These are phyloP conservation scores for Lentinula raphanica DNA, from an alignment of 768 basidiomycete species.

Conservation along the genomic window DNA sequence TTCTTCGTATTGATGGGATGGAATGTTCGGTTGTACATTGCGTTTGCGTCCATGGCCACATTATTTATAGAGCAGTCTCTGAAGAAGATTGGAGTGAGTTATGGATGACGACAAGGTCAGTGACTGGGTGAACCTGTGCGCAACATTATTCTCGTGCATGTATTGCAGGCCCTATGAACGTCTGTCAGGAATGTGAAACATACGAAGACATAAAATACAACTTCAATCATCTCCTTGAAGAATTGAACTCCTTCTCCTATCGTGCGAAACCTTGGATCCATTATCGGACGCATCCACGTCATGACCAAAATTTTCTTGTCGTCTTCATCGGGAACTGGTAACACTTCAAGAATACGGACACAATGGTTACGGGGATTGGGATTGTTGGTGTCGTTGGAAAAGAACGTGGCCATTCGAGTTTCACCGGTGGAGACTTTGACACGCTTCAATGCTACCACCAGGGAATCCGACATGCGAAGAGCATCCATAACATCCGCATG, in stretches of 20 bases:
- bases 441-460: constrained; percentile 18
- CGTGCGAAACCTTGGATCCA: constrained; percentile 20
- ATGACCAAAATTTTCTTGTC: constrained; percentile 22
- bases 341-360: constrained; percentile 20
- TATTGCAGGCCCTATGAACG: constrained; percentile 24
- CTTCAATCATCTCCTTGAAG: constrained; percentile 25
- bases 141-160: constrained; percentile 25
- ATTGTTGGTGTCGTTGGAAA: constrained; percentile 14
- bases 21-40: neutral
- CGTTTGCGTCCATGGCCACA: neutral
- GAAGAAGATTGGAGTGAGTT: too few species aligned
- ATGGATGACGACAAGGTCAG: neutral
- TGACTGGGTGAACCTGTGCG: constrained; percentile 13
- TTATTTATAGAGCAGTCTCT: constrained; percentile 1
- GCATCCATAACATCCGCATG: constrained; percentile 12
- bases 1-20: neutral
- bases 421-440: constrained; percentile 9
- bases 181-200: neutral
- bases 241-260: constrained; percentile 26
- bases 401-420: constrained; percentile 9
- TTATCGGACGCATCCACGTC: constrained; percentile 16
- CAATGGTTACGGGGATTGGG: constrained; percentile 24
- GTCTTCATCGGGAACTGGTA: constrained; percentile 15
- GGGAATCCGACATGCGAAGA: constrained; percentile 15
- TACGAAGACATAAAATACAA: neutral